Evolutionary conservation across 106 monocot genomes (phyloP).

Genomic region (Phalaenopsis equestris): DNA sequence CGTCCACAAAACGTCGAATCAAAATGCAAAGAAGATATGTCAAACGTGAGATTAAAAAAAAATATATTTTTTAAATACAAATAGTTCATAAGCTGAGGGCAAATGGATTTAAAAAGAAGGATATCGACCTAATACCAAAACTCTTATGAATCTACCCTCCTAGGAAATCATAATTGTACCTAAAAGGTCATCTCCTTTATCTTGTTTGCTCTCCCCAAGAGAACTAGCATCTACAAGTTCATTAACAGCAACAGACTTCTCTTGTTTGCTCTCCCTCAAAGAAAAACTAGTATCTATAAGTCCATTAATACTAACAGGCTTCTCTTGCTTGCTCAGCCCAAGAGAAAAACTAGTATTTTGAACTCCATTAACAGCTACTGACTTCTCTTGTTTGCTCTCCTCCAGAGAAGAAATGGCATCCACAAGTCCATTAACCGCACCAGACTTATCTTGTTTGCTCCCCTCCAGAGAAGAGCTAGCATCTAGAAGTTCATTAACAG

Average conservation of each 20-base stretch:
- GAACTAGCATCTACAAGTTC: constrained; percentile 32
- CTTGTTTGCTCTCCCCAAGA: constrained; percentile 37
- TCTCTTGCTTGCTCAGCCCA: constrained; percentile 1
- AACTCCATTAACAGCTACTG: neutral
- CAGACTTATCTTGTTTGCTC: constrained; percentile 27
- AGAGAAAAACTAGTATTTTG: neutral
- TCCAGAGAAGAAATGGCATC: constrained; percentile 36
- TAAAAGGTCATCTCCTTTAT: constrained; percentile 62
- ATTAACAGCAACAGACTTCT: constrained; percentile 20
- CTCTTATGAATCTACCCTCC: neutral
- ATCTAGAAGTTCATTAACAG: constrained; percentile 25
- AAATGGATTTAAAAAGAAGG: too few species aligned
- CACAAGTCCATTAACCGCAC: constrained; percentile 10
- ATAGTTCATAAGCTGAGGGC: too few species aligned
- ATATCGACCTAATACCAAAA: neutral
- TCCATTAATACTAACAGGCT: constrained; percentile 12
- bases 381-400: constrained; percentile 49
- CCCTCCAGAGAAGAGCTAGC: constrained; percentile 36
- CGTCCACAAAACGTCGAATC: too few species aligned
- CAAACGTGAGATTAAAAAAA: too few species aligned
- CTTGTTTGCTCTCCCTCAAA: neutral
- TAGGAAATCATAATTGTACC: constrained; percentile 24
- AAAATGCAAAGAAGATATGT: too few species aligned
- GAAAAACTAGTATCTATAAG: neutral
- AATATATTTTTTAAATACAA: too few species aligned